Evolutionary conservation across 768 basidiomycete species (phyloP).

Genomic region (Mycena epipterygia): DNA sequence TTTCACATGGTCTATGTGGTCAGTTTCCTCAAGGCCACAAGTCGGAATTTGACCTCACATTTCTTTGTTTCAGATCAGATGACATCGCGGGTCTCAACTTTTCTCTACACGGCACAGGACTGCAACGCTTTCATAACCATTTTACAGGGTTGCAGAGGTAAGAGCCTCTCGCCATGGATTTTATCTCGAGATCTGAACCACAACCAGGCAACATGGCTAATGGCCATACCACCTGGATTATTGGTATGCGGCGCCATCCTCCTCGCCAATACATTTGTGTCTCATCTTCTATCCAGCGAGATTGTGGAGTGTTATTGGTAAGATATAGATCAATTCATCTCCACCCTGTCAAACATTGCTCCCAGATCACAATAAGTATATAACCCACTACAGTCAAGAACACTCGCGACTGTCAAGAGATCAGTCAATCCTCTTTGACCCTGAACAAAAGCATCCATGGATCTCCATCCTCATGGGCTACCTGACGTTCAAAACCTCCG

Average conservation of each 20-base stretch:
- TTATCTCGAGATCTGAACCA: neutral
- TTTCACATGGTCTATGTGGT: conserved; percentile 71
- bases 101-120: conserved; percentile 62
- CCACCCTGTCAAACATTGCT: neutral
- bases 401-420: conserved; percentile 66
- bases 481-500: conserved; percentile 61
- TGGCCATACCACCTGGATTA: conserved; percentile 58
- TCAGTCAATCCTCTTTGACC: conserved; percentile 59
- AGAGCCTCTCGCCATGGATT: neutral
- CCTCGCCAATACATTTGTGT: neutral
- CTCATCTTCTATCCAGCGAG: conserved; percentile 52
- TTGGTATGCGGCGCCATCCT: conserved; percentile 46
- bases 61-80: conserved; percentile 62
- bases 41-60: neutral
- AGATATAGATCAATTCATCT: conserved; percentile 29
- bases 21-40: conserved; percentile 28
- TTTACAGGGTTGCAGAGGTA: conserved; percentile 57
- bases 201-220: conserved; percentile 50
- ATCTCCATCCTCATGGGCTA: conserved; percentile 50
- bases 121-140: conserved; percentile 63
- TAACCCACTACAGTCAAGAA: conserved; percentile 70
- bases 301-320: conserved; percentile 63
- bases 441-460: conserved; percentile 49
- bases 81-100: conserved; percentile 72
- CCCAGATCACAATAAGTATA: conserved; percentile 62